Evolutionary conservation across 148 eudicot genomes (phyloP), one percentile per base, ranked within the genome.

Genomic region (Vaccinium darrowii): DNA sequence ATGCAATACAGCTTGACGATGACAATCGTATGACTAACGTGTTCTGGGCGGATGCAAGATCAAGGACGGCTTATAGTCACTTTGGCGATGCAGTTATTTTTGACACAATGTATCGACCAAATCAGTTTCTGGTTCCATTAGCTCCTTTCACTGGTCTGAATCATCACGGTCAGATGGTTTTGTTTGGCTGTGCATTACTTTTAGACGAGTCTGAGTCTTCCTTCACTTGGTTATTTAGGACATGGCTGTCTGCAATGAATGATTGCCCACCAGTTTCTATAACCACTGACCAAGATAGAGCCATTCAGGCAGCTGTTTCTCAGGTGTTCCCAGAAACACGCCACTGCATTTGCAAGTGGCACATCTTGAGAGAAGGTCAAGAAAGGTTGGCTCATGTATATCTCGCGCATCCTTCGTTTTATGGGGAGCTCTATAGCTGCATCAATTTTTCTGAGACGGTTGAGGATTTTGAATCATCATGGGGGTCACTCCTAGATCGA

Each of bases 311-410:
- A 71, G 85, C 88, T 6, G 80, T 86, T 56, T 33, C 33, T 25
- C 83, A 72, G 77, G 88, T 86, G 65, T 78, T 86, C 57, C 85
- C 88, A 3, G 81, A 57, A 74, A 83, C 88, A 56, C 88, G 88
- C n/a, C 88, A 86, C 69, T 86, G 88, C 85, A 86, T 86, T 86
- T 86, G 88, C 79, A 86, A 83, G 83, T 86, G 88, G 88, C 88
- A 86, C 72, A 86, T 86, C 39, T 79, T 86, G 84, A 86, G 86
- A 85, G 89, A 87, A 85, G 85, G 89, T 60, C 87, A 85, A 73
- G 89, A 87, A 82, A 87, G 89, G 75, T 65, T 87, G 72, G 87
- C 89, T 50, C 89, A 84, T 50, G 51, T 85, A 58, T 85, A 84
- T 82, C 87, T 87, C 60, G 89, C 87, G 23, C 85, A 87, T 54